Base-by-base conservation (phyloP, 495 filamentous ascomycete genomes). In the Aeminium ludgeri region DNA sequence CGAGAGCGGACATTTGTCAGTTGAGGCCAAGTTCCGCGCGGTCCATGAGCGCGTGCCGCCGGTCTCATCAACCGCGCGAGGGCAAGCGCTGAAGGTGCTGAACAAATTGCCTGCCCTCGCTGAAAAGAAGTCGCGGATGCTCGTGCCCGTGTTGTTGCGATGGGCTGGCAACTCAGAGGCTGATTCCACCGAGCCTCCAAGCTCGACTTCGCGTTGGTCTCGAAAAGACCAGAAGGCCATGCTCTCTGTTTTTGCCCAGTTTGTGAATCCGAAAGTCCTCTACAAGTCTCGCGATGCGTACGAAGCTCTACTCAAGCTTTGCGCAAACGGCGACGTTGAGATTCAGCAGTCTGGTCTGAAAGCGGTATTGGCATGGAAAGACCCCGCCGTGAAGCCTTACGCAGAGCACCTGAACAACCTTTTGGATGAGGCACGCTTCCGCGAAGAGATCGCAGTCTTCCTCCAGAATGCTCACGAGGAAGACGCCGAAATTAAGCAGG, bases 291-390 rank as follows among this genome's bases (percentile, higher is more conserved):
- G 70, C 6, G 77, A 83, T 32, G 89, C 93, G 2, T 82, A 85
- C 50, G 60, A 69, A 2, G 73, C 76, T 16, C 61, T 95, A 7
- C 62, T 89, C 8, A 64, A 68, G 30, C 68, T 94, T 27, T 62
- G 95, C 23, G 72, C 73, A 15, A 86, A 91, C 50, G 91, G 86
- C 40, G 86, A 96, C 55, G 68, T 78, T 19, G 86, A 93, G 43
- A 68, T 94, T 12, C 89, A 99, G 50, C 84, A 81, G 42, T 67
- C 71, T 45, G 73, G 83, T 3, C 68, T 99, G 27, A 86, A 83
- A 52, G 83, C 80, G 20, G 71, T 99, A 16, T 68, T 89, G 33
- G 73, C 85, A 0, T 96, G 89, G 87, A 95, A 93, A 55, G 66
- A 71, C 28, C 64, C 78, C 2, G 72, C 66, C 13, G 65, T 99